A percentile compares a stretch with the other conserved stretches of the same genome.
Conservation (phyloP, 1,284 basidiomycete species). For the Marasmius sp. region DNA sequence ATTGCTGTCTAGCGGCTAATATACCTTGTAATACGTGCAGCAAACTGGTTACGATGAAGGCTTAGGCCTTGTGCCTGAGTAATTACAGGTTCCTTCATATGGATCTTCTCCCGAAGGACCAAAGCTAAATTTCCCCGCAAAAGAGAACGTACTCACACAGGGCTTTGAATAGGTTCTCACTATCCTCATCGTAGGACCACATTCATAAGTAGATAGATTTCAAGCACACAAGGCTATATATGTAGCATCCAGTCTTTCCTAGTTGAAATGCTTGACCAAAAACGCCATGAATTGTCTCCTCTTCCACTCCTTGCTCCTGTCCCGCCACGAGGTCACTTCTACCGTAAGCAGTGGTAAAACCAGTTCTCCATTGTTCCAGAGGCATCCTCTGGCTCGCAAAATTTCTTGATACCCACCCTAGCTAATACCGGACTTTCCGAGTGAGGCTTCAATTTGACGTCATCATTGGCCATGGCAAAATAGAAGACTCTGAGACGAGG, state of each 20-base stretch:
- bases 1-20: no score
- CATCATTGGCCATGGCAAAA: slow-evolving; percentile 14
- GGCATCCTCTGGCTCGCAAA: slow-evolving; percentile 4
- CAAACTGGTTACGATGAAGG: no score
- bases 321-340: slow-evolving; percentile 6
- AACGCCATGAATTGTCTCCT: slow-evolving; percentile 10
- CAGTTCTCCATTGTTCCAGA: slow-evolving; percentile 13
- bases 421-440: neutral
- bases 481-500: slow-evolving; percentile 13
- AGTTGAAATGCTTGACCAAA: slow-evolving; percentile 9
- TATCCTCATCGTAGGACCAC: no score
- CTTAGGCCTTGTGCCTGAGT: no score
- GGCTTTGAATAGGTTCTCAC: no score
- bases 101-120: no score
- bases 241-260: neutral
- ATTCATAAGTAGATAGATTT: no score
- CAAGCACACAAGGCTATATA: no score
- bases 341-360: slow-evolving; percentile 9
- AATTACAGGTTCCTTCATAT: no score
- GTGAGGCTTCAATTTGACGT: slow-evolving; percentile 7
- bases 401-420: neutral
- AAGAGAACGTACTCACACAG: no score
- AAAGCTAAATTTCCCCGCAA: no score
- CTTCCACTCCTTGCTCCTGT: slow-evolving; percentile 9
- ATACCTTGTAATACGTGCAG: no score